A percentile compares a stretch with the other conserved stretches of the same genome.
Conservation (phyloP, 495 filamentous ascomycete species). For the Penicillium mononematosum region DNA sequence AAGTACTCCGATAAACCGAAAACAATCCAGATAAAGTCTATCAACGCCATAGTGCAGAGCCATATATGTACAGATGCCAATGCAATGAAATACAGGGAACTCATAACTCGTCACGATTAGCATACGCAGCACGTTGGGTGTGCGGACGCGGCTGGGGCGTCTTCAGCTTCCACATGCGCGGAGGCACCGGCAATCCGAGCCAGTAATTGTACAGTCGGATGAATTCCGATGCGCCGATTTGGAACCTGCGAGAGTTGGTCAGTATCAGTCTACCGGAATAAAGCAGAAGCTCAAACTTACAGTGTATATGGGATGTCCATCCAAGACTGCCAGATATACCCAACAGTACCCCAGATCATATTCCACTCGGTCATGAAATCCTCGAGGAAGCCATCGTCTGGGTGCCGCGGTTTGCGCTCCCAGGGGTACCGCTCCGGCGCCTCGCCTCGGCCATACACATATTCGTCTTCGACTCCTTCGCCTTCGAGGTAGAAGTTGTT, state of each 20-base stretch:
- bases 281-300: slow-evolving; percentile 53
- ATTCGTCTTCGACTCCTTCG: slow-evolving; percentile 35
- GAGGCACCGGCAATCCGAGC: slow-evolving; percentile 72
- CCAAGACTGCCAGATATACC: slow-evolving; percentile 71
- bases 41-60: slow-evolving; percentile 13
- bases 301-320: slow-evolving; percentile 60
- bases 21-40: slow-evolving; percentile 4
- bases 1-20: neutral
- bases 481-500: slow-evolving; percentile 48
- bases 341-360: slow-evolving; percentile 57
- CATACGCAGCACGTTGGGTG: neutral
- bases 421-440: slow-evolving; percentile 33
- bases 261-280: slow-evolving; percentile 5
- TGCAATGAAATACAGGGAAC: slow-evolving; percentile 10
- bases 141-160: slow-evolving; percentile 31
- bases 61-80: slow-evolving; percentile 19
- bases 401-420: slow-evolving; percentile 31
- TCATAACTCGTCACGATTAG: slow-evolving; percentile 58
- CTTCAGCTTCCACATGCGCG: slow-evolving; percentile 64
- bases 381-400: slow-evolving; percentile 50
- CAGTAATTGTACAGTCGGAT: slow-evolving; percentile 70
- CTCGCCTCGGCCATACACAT: slow-evolving; percentile 31
- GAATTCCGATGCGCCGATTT: slow-evolving; percentile 60
- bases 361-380: slow-evolving; percentile 62
- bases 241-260: slow-evolving; percentile 43